Evolutionary conservation across 2,329 filamentous ascomycete species (phyloP).

Genomic region (Diplocarpon mali): DNA sequence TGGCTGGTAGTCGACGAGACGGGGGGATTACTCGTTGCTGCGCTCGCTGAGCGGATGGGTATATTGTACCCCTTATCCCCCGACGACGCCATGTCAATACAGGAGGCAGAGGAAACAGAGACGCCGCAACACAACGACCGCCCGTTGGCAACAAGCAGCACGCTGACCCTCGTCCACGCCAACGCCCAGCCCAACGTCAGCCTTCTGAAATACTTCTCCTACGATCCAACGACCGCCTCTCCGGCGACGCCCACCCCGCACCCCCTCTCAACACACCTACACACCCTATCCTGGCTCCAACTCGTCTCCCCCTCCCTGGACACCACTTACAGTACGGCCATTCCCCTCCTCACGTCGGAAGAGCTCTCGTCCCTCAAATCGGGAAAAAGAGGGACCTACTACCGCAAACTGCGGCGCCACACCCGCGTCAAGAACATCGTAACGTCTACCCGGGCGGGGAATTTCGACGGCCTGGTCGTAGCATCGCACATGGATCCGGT

Average conservation of each 20-base stretch:
- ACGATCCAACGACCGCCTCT: conserved; percentile 47
- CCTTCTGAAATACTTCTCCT: conserved; percentile 81
- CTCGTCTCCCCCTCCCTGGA: conserved; percentile 69
- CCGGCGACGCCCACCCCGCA: conserved; percentile 44
- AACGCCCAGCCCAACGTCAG: conserved; percentile 82
- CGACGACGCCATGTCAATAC: conserved; percentile 10
- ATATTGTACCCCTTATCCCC: conserved; percentile 37
- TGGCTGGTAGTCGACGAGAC: conserved; percentile 63
- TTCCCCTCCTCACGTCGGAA: conserved; percentile 46
- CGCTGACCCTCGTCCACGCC: conserved; percentile 68
- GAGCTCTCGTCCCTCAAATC: conserved; percentile 63
- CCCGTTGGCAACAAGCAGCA: conserved; percentile 40
- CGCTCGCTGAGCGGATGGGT: conserved; percentile 60
- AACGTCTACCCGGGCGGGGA: conserved; percentile 61
- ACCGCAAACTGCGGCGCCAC: conserved; percentile 81
- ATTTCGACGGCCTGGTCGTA: conserved; percentile 73
- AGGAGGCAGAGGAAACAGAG: conserved; percentile 8
- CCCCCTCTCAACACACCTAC: conserved; percentile 71
- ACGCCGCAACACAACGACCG: conserved; percentile 10
- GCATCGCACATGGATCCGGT: conserved; percentile 73
- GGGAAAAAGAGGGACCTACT: conserved; percentile 73
- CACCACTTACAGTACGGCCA: conserved; percentile 57
- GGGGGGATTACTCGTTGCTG: conserved; percentile 56
- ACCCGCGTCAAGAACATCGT: conserved; percentile 61
- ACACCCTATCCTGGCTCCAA: conserved; percentile 85